These are phyloP conservation scores for Ophiostoma fasciatum DNA, from an alignment of 2,329 filamentous ascomycete species.

Conservation along the genomic window DNA sequence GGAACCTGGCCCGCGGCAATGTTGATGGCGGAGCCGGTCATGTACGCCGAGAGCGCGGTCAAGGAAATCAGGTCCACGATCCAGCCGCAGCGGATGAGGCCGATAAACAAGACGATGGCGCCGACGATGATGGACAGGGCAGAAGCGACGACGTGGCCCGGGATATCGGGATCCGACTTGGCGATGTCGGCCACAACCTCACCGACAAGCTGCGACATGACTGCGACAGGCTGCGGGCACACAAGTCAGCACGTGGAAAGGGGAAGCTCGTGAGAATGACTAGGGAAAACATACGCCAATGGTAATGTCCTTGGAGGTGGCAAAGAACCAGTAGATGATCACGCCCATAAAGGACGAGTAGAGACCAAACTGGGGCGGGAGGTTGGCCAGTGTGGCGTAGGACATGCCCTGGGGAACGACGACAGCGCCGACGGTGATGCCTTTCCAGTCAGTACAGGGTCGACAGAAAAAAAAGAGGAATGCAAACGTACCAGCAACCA, in stretches of 20 bases:
- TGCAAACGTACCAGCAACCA: conserved; percentile 58
- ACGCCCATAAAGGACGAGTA: conserved; percentile 97
- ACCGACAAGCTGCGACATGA: conserved; percentile 84
- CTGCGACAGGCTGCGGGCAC: conserved; percentile 63
- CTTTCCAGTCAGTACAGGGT: conserved; percentile 12
- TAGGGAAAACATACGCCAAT: conserved; percentile 49
- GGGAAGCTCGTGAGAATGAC: no score
- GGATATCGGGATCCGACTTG: conserved; percentile 38
- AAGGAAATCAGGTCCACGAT: conserved; percentile 89
- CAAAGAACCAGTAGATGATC: conserved; percentile 92
- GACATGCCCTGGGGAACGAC: conserved; percentile 97
- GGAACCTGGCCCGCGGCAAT: conserved; percentile 78
- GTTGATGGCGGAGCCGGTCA: conserved; percentile 88
- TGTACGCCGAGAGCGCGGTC: conserved; percentile 82
- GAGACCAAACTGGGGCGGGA: conserved; percentile 72
- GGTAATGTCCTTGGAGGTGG: conserved; percentile 95
- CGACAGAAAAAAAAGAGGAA: neutral
- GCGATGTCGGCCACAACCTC: conserved; percentile 57
- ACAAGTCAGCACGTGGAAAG: no score
- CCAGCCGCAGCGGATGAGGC: conserved; percentile 69
- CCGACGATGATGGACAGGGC: conserved; percentile 66
- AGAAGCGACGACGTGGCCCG: conserved; percentile 56
- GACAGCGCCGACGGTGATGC: conserved; percentile 42
- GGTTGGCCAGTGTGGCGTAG: conserved; percentile 69
- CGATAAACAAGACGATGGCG: conserved; percentile 61